Evolutionary conservation across 768 basidiomycete genomes (phyloP).

Genomic region (Cubamyces sp.): DNA sequence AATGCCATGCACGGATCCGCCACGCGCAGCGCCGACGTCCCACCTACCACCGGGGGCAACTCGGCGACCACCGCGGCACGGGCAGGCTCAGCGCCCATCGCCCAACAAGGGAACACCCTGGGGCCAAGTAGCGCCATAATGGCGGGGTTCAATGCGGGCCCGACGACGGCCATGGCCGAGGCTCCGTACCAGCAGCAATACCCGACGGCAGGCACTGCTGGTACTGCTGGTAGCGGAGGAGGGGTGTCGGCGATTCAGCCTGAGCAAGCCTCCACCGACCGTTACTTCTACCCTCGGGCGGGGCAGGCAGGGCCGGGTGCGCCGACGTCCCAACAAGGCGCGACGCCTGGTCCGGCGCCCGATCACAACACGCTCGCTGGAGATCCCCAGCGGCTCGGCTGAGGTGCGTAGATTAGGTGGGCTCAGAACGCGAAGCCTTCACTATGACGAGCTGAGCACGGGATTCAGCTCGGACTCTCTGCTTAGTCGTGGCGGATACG

Average conservation of each 20-base stretch:
- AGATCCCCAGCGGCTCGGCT: constrained; percentile 6
- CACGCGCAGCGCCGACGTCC: neutral
- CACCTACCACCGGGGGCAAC: neutral
- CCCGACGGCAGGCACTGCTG: neutral
- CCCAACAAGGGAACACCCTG: constrained; percentile 8
- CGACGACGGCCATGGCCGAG: constrained; percentile 1
- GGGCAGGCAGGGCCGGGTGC: neutral
- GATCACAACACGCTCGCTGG: constrained; percentile 10
- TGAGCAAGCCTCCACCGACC: constrained; percentile 2
- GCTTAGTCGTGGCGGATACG: neutral
- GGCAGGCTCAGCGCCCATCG: neutral
- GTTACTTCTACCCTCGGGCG: constrained; percentile 10
- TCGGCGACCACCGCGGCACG: neutral
- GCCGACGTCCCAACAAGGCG: neutral
- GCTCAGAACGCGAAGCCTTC: neutral
- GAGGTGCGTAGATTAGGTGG: neutral
- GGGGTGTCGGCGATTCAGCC: neutral
- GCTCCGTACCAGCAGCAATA: constrained; percentile 11
- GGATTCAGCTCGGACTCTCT: too few species aligned
- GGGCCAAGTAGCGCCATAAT: constrained; percentile 2
- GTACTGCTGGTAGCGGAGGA: neutral
- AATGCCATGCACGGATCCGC: neutral
- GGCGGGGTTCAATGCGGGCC: constrained; percentile 15
- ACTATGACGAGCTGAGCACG: too few species aligned
- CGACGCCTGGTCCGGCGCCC: constrained; percentile 10